These are phyloP conservation scores for Globisporangium perplexum DNA, from an alignment of 352 stramenopile genomes.

Conservation along the genomic window DNA sequence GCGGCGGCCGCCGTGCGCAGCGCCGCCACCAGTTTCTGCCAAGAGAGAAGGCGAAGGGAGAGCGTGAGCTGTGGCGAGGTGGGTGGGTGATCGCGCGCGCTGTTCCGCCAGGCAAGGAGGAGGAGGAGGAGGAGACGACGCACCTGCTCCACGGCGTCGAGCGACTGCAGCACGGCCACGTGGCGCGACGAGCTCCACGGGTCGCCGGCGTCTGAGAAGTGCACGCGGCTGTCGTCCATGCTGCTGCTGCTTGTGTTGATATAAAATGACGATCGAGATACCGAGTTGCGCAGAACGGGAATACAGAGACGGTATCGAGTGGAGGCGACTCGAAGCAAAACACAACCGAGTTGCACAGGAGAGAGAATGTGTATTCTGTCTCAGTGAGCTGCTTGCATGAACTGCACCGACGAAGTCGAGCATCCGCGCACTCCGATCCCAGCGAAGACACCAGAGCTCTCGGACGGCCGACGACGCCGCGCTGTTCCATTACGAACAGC, in stretches of 20 bases:
- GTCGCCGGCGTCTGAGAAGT: slow-evolving; percentile 68
- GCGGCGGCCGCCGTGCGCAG: slow-evolving; percentile 60
- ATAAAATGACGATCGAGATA: not conserved
- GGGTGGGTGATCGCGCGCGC: too few relatives aligned
- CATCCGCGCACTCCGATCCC: not conserved
- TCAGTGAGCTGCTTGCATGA: not conserved
- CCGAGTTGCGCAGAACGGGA: not conserved
- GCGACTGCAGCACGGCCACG: slow-evolving; percentile 67
- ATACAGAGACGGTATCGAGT: not conserved
- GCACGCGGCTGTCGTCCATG: slow-evolving; percentile 58
- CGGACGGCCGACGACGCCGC: not conserved
- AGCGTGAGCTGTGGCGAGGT: not conserved
- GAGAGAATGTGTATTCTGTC: not conserved
- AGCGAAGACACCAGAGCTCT: not conserved
- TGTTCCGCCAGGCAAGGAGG: too few relatives aligned
- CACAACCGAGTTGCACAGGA: not conserved
- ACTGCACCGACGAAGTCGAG: not conserved
- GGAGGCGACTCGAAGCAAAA: not conserved
- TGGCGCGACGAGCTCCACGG: slow-evolving; percentile 69
- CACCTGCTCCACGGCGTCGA: slow-evolving; percentile 75
- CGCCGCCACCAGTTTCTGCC: slow-evolving; percentile 78
- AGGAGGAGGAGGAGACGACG: not conserved
- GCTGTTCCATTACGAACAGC: not conserved
- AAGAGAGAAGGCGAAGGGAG: not conserved
- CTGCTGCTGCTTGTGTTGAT: too few relatives aligned